Percentiles rank a stretch among this genome's conserved stretches.
phyloP scores from a whole-genome alignment of 768 basidiomycete species.

The Pleurotus eryngii region DNA sequence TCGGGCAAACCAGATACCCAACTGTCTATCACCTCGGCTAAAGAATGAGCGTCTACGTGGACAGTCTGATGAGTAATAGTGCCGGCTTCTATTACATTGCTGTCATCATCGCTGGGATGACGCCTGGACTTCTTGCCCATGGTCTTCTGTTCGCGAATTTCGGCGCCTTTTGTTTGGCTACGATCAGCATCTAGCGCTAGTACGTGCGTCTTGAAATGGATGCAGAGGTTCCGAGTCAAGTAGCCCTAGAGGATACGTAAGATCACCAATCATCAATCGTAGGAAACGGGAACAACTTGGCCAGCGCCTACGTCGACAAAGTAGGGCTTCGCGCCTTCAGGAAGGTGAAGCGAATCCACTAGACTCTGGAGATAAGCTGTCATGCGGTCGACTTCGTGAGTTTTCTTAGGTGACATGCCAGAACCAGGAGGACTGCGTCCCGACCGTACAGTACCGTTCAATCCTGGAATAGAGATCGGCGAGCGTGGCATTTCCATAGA shows the following conservation, averaged over 20 bases:
- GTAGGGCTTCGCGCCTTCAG: slow-evolving; percentile 18
- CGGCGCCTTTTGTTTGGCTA: slow-evolving; percentile 57
- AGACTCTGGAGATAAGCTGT: slow-evolving; percentile 45
- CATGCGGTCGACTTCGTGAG: slow-evolving; percentile 70
- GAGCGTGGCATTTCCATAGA: slow-evolving; percentile 1
- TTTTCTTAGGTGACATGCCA: slow-evolving; percentile 77
- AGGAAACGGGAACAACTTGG: slow-evolving; percentile 39
- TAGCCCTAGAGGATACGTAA: slow-evolving; percentile 44
- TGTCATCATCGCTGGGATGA: slow-evolving; percentile 1
- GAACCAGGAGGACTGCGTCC: slow-evolving; percentile 3
- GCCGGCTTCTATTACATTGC: slow-evolving; percentile 12
- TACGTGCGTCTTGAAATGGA: slow-evolving; percentile 36
- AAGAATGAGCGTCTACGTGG: slow-evolving; percentile 45
- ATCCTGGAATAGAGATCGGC: slow-evolving; percentile 9
- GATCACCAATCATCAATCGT: slow-evolving; percentile 1
- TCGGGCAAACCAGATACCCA: slow-evolving; percentile 40
- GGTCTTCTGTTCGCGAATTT: slow-evolving; percentile 30
- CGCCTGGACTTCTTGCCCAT: not conserved
- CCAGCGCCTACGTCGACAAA: slow-evolving; percentile 77
- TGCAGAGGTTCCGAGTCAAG: slow-evolving; percentile 49
- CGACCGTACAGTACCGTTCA: slow-evolving; percentile 13
- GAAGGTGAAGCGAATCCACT: slow-evolving; percentile 20
- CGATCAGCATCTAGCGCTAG: slow-evolving; percentile 67
- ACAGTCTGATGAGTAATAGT: slow-evolving; percentile 56
- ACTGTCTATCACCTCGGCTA: slow-evolving; percentile 43